phyloP scores from a whole-genome alignment of 1,284 basidiomycete genomes.

The Inonotus obliquus region DNA sequence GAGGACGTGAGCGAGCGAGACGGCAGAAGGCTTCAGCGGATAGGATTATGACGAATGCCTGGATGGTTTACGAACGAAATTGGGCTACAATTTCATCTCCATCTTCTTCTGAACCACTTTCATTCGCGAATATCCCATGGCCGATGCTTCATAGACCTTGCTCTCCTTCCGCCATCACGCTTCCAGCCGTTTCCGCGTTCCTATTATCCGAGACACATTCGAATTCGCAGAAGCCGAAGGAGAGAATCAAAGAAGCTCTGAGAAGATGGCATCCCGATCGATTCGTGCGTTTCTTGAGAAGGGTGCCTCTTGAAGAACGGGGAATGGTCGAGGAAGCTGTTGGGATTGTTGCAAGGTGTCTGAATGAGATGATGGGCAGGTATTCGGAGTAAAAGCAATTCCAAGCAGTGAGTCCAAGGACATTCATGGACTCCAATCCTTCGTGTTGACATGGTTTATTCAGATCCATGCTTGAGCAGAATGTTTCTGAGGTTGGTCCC shows the following conservation, averaged over 20 bases:
- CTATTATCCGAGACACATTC: conserved; percentile 60
- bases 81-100: conserved; percentile 48
- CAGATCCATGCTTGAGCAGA: neutral
- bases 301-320: conserved; percentile 52
- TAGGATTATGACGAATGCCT: conserved; percentile 40
- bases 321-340: conserved; percentile 58
- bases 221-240: conserved; percentile 49
- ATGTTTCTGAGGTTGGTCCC: neutral
- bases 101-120: conserved; percentile 39
- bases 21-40: conserved; percentile 3
- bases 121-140: conserved; percentile 68
- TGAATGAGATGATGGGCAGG: conserved; percentile 56
- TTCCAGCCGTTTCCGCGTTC: conserved; percentile 47
- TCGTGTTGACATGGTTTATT: neutral
- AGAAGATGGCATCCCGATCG: conserved; percentile 76
- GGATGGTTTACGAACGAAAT: conserved; percentile 54
- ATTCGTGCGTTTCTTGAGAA: conserved; percentile 51
- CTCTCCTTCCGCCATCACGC: conserved; percentile 44
- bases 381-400: neutral
- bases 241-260: conserved; percentile 58
- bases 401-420: neutral
- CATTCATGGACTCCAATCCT: neutral
- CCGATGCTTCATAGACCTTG: conserved; percentile 44
- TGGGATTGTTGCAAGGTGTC: conserved; percentile 60
- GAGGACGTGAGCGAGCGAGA: conserved; percentile 12